These are phyloP conservation scores for Leptomonas seymouri DNA, from an alignment of 208 protist species.

Conservation along the genomic window DNA sequence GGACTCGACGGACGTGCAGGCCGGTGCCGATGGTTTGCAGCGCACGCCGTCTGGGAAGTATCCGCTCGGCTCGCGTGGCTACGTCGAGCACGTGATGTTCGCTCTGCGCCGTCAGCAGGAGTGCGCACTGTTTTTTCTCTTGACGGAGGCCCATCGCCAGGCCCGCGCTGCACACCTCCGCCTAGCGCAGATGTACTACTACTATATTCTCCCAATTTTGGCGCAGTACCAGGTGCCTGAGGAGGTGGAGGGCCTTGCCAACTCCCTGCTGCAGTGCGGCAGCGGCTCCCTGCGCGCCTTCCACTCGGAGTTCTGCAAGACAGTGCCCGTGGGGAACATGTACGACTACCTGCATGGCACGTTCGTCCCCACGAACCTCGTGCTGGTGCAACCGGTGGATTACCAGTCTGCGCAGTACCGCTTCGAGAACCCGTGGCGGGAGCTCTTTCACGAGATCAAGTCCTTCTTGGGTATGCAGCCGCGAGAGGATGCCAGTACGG, in stretches of 20 bases:
- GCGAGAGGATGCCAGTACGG: conserved; percentile 13
- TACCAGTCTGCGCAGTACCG: conserved; percentile 51
- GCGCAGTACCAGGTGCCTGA: conserved; percentile 7
- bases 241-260: conserved; percentile 16
- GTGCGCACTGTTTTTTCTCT: conserved; percentile 54
- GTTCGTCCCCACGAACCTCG: neutral
- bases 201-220: conserved; percentile 54
- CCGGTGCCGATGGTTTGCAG: conserved; percentile 5
- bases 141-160: conserved; percentile 49
- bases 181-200: conserved; percentile 55
- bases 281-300: conserved; percentile 21
- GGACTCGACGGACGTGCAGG: neutral
- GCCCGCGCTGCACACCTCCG: conserved; percentile 37
- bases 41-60: conserved; percentile 17
- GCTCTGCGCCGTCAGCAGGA: conserved; percentile 50
- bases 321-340: neutral
- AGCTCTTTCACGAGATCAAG: conserved; percentile 43
- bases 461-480: conserved; percentile 35
- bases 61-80: conserved; percentile 43
- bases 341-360: conserved; percentile 6
- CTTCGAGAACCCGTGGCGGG: conserved; percentile 45
- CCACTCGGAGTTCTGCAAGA: conserved; percentile 29
- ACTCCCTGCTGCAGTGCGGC: conserved; percentile 28
- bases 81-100: conserved; percentile 56
- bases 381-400: conserved; percentile 38